Evolutionary conservation across 2,329 filamentous ascomycete genomes (phyloP), one percentile per base, ranked within the genome.

Genomic region (Fusarium xylarioides): DNA sequence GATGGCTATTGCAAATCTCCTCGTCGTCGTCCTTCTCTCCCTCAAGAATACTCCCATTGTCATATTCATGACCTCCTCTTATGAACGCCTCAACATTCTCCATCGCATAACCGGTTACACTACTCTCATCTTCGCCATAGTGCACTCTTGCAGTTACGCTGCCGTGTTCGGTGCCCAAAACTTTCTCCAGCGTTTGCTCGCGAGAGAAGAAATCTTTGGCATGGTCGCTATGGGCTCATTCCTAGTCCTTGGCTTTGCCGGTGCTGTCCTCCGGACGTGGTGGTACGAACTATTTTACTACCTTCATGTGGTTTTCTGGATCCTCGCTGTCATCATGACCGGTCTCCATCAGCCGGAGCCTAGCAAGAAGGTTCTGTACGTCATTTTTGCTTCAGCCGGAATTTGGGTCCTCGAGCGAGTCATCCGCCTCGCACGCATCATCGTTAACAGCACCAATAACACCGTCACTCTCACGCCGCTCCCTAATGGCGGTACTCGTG

Each of bases 41-140:
- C 81, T 91, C 46, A 90, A 90, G 73, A 90, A 90, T 74, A 90
- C 88, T 0, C 89, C 88, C 0, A 77, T 91, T 23, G 85, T 85
- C 0, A 84, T 85, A 66, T 71, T 91, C 16, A 86, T 86, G 3
- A 80, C 84, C 4, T 87, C 86, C 74, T 90, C 88, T 10, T 89
- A 91, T 76, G 89, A 91, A 67, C 84, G 87, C 26, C 84, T 91
- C 57, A 90, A 90, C 73, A 82, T 86, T 54, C 82, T 91, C 6
- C 89, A 91, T 73, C 86, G 86, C 64, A 80, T 87, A 23, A 83
- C 85, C 8, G 88, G 88, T 6, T 87, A 85, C 71, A 83, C 82
- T 11, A 85, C 86, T 23, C 82, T 90, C 32, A 63, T 82, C 38
- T 81, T 82, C 38, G 79, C 85, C 64, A 77, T 88, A 21, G 65